Base-by-base conservation (phyloP, 1,284 basidiomycete genomes). In the Rhodotorula sp. region DNA sequence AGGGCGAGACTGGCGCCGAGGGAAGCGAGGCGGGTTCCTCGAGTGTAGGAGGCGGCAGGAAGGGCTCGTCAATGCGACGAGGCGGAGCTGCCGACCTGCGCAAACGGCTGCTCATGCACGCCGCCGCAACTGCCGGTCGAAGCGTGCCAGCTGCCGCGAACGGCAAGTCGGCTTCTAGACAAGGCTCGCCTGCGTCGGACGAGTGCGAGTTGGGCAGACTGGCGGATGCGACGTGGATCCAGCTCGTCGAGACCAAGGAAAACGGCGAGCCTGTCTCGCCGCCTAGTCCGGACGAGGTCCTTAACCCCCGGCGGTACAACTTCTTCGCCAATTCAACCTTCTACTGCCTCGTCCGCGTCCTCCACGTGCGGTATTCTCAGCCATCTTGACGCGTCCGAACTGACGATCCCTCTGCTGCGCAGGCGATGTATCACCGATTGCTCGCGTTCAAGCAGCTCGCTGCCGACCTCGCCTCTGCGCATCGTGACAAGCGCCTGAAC, bases 241-340 rank as follows among this genome's bases (percentile, higher is more conserved):
- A 56, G 24, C 52, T 74, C 13, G 66, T 61, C 24, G 70, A 71
- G 56, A 58, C 72, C 47, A 59, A 71, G 30, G 72, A 77, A 59
- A 77, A 72, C n/a, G 68, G 57, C 20, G 71, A 68, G 24, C 47
- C 66, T 4, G 67, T 63, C 17, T 59, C 51, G 22, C 64, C 39
- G 17, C 62, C 63, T 4, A 64, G 54, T 8, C 66, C 64, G 11
- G 66, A 70, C 34, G 67, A 67, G 30, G 44, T 63, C 5, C 60
- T 71, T 49, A 62, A 71, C 24, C 63, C 61, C 48, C 52, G 74
- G 54, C 60, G 59, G 64, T 71, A 64, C 61, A 74, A 84, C 49
- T 94, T 97, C 82, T 98, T 95, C 81, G 88, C 88, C 71, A 95
- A 96, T 81, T 91, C 91, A 71, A 89, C 91, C 54, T 93, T 94